Evolutionary conservation across 2,329 filamentous ascomycete species (phyloP), one percentile per base, ranked within the genome.

Genomic region (Arthroderma uncinatum): DNA sequence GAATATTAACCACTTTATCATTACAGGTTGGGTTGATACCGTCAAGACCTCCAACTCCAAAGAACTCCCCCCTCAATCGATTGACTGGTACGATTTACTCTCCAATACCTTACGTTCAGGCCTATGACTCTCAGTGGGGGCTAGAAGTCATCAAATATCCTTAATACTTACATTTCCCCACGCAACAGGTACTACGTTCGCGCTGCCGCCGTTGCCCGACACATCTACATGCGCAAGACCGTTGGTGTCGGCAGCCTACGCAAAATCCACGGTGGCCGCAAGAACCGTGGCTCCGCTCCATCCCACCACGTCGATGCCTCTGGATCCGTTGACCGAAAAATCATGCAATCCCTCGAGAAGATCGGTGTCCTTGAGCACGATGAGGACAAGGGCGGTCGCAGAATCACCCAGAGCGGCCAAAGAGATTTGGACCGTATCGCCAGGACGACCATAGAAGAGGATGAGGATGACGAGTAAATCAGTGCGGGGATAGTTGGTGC

Each of bases 201-300:
- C 74, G 91, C 92, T 71, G 93, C 93, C 70, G 85, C 92, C 66
- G 86, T 98, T 74, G 93, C 93, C 72, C 90, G 91, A 74, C 92
- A 97, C 83, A 86, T 98, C 82, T 98, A 98, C 84, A 83, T 98
- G 77, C 88, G 93, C 81, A 98, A 98, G 84, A 96, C 91, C 64
- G 91, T 98, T 74, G 93, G 93, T 83, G 89, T 98, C 68, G 93
- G 93, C 79, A 90, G 93, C 74, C 85, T 98, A 70, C 87, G 92
- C 78, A 95, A 95, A 82, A 87, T 87, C 65, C 93, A 98, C 84
- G 93, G 90, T 71, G 87, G 84, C 69, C 87, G 87, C 81, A 96
- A 95, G 86, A 98, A 97, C 87, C 90, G 93, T 69, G 93, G 93
- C 70, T 84, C 84, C 69, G 84, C 87, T 68, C 93, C 93, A 74